These are phyloP conservation scores for Metarhizium rileyi DNA, from an alignment of 2,329 filamentous ascomycete species.

Conservation along the genomic window DNA sequence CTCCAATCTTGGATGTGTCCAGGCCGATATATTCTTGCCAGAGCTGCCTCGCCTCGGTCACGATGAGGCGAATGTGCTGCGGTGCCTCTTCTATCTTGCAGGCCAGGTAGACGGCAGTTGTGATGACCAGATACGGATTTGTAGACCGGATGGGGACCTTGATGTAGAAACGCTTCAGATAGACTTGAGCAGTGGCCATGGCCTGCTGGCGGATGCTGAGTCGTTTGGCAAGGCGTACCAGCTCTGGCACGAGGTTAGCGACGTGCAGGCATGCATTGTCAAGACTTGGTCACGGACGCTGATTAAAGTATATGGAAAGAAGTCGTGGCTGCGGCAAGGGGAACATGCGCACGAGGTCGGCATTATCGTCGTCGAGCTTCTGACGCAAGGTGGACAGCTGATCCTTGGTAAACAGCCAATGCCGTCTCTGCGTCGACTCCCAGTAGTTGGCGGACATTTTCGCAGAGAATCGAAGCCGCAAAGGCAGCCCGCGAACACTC, in stretches of 20 bases:
- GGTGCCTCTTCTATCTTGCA: slow-evolving; percentile 98
- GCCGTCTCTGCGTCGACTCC: slow-evolving; percentile 82
- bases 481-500: slow-evolving; percentile 2
- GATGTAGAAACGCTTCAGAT: slow-evolving; percentile 87
- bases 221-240: slow-evolving; percentile 74
- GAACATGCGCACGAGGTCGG: slow-evolving; percentile 64
- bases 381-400: slow-evolving; percentile 67
- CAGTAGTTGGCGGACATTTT: slow-evolving; percentile 92
- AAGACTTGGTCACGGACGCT: slow-evolving; percentile 60
- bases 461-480: slow-evolving; percentile 10
- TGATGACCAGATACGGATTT: slow-evolving; percentile 85
- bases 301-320: slow-evolving; percentile 84
- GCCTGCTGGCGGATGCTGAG: slow-evolving; percentile 82
- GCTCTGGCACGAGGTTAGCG: slow-evolving; percentile 39
- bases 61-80: slow-evolving; percentile 87
- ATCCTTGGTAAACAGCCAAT: slow-evolving; percentile 85
- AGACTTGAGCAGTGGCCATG: slow-evolving; percentile 87
- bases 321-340: slow-evolving; percentile 74
- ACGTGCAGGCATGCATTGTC: no score
- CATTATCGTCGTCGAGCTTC: slow-evolving; percentile 68
- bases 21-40: slow-evolving; percentile 72
- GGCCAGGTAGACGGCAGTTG: slow-evolving; percentile 89
- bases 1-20: slow-evolving; percentile 76
- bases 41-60: slow-evolving; percentile 73
- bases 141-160: slow-evolving; percentile 85